phyloP scores from a whole-genome alignment of 2,329 filamentous ascomycete genomes.

The Monosporascus sp. region DNA sequence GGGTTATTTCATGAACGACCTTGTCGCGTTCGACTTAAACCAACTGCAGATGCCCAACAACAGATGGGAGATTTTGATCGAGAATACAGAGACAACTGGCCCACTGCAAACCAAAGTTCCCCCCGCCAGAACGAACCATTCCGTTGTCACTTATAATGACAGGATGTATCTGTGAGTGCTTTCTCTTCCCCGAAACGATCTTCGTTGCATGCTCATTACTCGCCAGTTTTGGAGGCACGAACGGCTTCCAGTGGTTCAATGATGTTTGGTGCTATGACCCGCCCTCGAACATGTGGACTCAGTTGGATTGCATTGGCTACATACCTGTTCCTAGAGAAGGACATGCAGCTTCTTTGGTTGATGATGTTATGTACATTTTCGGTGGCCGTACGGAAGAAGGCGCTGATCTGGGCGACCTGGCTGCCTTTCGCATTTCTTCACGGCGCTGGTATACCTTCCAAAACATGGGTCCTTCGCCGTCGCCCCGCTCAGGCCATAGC shows the following conservation, averaged over 20 bases:
- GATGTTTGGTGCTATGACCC: constrained; percentile 98
- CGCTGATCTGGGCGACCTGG: constrained; percentile 84
- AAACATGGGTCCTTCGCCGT: constrained; percentile 97
- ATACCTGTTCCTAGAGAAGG: constrained; percentile 92
- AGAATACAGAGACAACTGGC: constrained; percentile 61
- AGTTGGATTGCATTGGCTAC: constrained; percentile 94
- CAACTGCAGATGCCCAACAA: constrained; percentile 87
- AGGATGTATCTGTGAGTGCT: constrained; percentile 79
- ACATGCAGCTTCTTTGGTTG: constrained; percentile 86
- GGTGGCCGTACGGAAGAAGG: constrained; percentile 94
- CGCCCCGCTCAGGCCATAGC: constrained; percentile 88
- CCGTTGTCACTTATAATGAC: constrained; percentile 85
- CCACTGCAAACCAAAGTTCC: constrained; percentile 63
- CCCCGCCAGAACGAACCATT: constrained; percentile 89
- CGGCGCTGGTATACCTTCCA: constrained; percentile 98
- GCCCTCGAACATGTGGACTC: constrained; percentile 72
- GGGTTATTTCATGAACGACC: constrained; percentile 95
- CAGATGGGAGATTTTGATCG: constrained; percentile 88
- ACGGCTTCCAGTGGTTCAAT: constrained; percentile 96
- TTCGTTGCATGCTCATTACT: constrained; percentile 7
- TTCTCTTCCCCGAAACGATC: background rate
- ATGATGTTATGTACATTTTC: constrained; percentile 99
- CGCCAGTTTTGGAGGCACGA: constrained; percentile 87
- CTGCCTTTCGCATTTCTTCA: constrained; percentile 69
- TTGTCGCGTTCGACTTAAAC: constrained; percentile 93